Percentiles rank a stretch among this genome's conserved stretches.
These are phyloP conservation scores for Edaphochlamys debaryana DNA, from an alignment of 139 green algal species.

Conservation along the genomic window DNA sequence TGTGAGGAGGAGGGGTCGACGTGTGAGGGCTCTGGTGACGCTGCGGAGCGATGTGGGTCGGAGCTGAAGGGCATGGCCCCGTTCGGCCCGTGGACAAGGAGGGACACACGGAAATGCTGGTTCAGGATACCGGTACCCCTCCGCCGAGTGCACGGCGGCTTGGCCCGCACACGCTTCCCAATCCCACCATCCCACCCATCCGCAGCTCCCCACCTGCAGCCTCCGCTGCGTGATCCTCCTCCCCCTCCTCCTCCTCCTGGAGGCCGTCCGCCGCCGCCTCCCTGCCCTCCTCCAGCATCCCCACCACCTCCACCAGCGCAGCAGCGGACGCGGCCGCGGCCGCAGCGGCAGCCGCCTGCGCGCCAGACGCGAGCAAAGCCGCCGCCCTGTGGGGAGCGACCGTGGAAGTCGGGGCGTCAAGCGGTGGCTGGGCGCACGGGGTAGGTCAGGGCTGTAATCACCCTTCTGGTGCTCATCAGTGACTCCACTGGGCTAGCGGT, in stretches of 20 bases:
- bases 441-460: no score
- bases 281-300: neutral
- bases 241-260: neutral
- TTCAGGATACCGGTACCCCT: no score
- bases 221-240: neutral
- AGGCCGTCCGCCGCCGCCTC: neutral
- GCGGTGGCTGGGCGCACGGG: neutral
- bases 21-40: no score
- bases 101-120: no score
- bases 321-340: neutral
- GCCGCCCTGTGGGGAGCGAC: neutral
- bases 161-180: no score
- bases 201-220: neutral
- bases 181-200: neutral
- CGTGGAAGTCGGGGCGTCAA: neutral
- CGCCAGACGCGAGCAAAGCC: neutral
- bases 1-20: neutral
- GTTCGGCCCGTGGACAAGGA: no score
- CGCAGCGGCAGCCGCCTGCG: neutral
- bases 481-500: neutral
- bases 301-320: slow-evolving; percentile 2
- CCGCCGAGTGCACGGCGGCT: no score
- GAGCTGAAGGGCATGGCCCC: no score
- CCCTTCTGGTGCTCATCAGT: no score
- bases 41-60: no score